Evolutionary conservation across 2,329 filamentous ascomycete genomes (phyloP).

Genomic region (Colletotrichum acutatum): DNA sequence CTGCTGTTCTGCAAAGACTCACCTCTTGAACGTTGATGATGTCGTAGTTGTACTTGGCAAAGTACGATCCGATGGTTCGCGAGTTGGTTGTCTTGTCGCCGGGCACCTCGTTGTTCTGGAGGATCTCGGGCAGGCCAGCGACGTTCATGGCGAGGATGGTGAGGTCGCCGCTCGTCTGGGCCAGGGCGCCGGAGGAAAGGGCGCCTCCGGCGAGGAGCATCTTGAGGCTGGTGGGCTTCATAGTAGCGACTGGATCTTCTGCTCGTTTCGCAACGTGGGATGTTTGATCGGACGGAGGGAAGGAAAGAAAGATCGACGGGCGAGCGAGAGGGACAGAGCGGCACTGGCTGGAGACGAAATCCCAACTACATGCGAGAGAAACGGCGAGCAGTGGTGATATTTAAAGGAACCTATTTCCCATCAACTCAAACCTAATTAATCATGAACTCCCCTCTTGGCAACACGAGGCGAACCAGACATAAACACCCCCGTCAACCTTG

Average conservation of each 20-base stretch:
- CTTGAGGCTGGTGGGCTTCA: slow-evolving; percentile 25
- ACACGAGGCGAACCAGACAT: neutral
- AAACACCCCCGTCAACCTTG: neutral
- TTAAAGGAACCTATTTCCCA: neutral
- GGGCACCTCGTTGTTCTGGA: slow-evolving; percentile 70
- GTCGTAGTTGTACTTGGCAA: slow-evolving; percentile 67
- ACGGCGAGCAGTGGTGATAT: neutral
- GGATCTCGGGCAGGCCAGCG: slow-evolving; percentile 65
- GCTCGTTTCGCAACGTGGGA: neutral
- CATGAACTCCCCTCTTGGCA: neutral
- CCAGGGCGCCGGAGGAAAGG: slow-evolving; percentile 7
- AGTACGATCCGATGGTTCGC: slow-evolving; percentile 64
- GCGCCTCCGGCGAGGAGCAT: slow-evolving; percentile 27
- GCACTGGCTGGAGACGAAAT: neutral
- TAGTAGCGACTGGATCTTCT: neutral
- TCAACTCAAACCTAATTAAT: neutral
- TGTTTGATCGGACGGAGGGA: neutral
- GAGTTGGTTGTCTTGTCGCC: slow-evolving; percentile 71
- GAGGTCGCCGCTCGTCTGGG: slow-evolving; percentile 51
- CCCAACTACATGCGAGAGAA: neutral
- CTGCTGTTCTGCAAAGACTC: slow-evolving; percentile 6
- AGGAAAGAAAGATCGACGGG: neutral
- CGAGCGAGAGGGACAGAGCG: neutral
- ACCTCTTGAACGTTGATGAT: slow-evolving; percentile 74
- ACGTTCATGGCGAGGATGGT: slow-evolving; percentile 68